Conservation (phyloP, 2,329 filamentous ascomycete species). For the Penicillium sp. region DNA sequence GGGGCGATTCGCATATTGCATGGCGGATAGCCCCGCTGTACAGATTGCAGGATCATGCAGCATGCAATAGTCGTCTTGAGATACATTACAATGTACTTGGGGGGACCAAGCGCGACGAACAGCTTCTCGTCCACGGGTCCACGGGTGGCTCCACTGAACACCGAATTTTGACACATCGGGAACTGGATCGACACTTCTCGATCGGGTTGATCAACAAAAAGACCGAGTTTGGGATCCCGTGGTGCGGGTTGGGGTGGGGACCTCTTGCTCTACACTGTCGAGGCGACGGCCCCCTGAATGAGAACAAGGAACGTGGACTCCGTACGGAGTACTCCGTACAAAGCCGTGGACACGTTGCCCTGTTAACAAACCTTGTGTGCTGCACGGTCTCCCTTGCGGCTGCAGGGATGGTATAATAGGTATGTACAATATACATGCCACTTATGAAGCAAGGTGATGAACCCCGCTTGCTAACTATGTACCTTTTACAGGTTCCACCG, state of each 20-base stretch:
- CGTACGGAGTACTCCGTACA: not conserved
- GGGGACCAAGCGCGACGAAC: not conserved
- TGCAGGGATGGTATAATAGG: not conserved
- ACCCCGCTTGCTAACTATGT: not conserved
- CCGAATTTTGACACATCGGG: constrained; percentile 11
- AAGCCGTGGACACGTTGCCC: not conserved
- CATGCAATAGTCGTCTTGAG: not conserved
- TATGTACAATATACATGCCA: not conserved
- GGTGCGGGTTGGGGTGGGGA: not conserved
- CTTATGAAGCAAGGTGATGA: not conserved
- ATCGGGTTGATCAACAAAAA: constrained; percentile 1
- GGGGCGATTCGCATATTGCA: not conserved
- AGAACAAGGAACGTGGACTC: not conserved
- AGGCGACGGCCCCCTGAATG: not conserved
- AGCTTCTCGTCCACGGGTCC: not conserved
- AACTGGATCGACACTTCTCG: constrained; percentile 16
- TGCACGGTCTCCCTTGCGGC: not conserved
- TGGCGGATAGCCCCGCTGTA: not conserved
- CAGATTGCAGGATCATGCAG: not conserved
- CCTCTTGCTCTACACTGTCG: not conserved
- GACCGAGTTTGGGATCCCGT: not conserved
- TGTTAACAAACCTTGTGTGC: not conserved
- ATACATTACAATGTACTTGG: not conserved
- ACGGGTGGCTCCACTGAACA: not conserved
- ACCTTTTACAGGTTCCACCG: not conserved